Evolutionary conservation across 176 grass and related monocot species (phyloP).

Genomic region (Phyllostachys edulis): DNA sequence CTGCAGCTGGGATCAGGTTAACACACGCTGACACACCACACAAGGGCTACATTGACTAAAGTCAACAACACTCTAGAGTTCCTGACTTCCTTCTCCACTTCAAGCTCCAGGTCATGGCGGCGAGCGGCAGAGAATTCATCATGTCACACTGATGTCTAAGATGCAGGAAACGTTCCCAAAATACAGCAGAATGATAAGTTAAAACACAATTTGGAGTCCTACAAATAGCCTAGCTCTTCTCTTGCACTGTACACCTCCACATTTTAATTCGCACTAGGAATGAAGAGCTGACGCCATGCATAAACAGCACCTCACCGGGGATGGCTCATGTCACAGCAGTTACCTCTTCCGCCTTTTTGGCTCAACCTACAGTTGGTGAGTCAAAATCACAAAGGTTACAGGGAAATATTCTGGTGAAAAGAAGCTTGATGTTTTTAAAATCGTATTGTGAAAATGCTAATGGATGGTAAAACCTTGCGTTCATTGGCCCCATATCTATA

Average conservation of each 20-base stretch:
- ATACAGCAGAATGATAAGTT: constrained; percentile 34
- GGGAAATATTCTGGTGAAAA: neutral
- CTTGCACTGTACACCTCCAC: constrained; percentile 53
- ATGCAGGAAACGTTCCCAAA: constrained; percentile 32
- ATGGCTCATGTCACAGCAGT: constrained; percentile 17
- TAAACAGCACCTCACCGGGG: constrained; percentile 32
- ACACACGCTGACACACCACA: constrained; percentile 29
- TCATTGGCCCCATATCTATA: neutral
- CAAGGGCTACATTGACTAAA: constrained; percentile 23
- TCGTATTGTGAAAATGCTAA: constrained; percentile 1
- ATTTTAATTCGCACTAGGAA: constrained; percentile 39
- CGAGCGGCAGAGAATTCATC: neutral
- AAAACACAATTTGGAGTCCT: constrained; percentile 36
- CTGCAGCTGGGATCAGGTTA: constrained; percentile 31
- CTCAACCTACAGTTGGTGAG: constrained; percentile 53
- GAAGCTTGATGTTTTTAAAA: neutral
- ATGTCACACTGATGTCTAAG: constrained; percentile 27
- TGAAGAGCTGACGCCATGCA: constrained; percentile 21
- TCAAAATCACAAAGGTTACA: neutral
- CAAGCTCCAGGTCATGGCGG: neutral
- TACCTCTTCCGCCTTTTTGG: constrained; percentile 76
- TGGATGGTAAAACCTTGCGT: neutral
- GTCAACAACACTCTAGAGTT: constrained; percentile 6
- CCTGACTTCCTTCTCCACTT: constrained; percentile 14
- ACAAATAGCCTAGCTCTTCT: constrained; percentile 46